Evolutionary conservation across 208 protist genomes (phyloP).

Genomic region (Trypanosoma vivax): DNA sequence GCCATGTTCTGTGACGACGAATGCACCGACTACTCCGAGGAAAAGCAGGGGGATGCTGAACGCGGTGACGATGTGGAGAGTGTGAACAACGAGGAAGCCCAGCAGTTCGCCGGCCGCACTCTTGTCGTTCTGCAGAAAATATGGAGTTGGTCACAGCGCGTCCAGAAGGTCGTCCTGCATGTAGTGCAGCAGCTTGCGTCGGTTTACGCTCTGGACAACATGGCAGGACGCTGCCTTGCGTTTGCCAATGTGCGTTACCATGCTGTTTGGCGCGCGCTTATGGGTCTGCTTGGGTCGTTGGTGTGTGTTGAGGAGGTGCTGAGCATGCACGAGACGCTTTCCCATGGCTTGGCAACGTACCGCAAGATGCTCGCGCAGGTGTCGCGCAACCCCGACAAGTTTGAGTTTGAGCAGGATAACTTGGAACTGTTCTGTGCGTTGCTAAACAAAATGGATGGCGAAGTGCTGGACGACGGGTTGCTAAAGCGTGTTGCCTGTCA

Average conservation of each 20-base stretch:
- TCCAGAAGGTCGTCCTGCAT: conserved; percentile 55
- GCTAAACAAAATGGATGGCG: conserved; percentile 44
- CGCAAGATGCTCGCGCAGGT: conserved; percentile 57
- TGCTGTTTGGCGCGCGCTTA: conserved; percentile 59
- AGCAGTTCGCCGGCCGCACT: conserved; percentile 47
- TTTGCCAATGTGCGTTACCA: conserved; percentile 51
- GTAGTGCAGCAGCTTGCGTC: conserved; percentile 70
- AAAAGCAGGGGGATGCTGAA: conserved; percentile 3
- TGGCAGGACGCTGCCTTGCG: conserved; percentile 20
- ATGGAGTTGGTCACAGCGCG: conserved; percentile 68
- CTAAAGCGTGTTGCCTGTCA: conserved; percentile 51
- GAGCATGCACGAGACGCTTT: conserved; percentile 48
- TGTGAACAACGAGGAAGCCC: conserved; percentile 63
- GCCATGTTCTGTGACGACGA: conserved; percentile 42
- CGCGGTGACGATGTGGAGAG: conserved; percentile 9
- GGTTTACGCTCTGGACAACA: conserved; percentile 37
- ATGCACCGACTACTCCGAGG: conserved; percentile 14
- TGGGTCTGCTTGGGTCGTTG: conserved; percentile 59
- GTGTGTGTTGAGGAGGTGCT: conserved; percentile 82
- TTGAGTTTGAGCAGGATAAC: conserved; percentile 32
- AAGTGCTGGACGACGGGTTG: conserved; percentile 69
- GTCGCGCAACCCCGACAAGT: conserved; percentile 25
- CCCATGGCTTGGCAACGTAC: conserved; percentile 50
- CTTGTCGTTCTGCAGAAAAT: conserved; percentile 70
- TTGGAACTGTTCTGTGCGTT: conserved; percentile 48